These are phyloP conservation scores for Coffea humblotiana DNA, from an alignment of 305 asterid genomes.

Conservation along the genomic window DNA sequence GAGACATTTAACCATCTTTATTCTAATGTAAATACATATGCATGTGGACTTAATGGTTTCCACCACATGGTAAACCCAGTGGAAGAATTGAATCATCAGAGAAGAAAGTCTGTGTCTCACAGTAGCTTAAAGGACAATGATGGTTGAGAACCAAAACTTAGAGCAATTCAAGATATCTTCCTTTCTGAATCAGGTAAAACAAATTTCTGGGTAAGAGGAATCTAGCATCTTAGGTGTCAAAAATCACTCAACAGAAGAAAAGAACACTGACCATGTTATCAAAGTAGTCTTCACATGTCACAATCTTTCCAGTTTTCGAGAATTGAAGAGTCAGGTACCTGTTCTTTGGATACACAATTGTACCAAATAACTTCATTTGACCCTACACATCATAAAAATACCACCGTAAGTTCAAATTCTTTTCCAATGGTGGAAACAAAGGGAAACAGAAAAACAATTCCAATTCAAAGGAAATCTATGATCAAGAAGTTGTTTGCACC, in stretches of 20 bases:
- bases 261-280: slow-evolving; percentile 67
- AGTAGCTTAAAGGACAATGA: not conserved
- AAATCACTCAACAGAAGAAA: not conserved
- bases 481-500: not conserved
- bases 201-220: not conserved
- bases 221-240: not conserved
- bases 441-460: not conserved
- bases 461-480: not conserved
- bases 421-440: not conserved
- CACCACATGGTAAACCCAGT: not conserved
- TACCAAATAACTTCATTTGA: slow-evolving; percentile 87
- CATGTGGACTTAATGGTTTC: not conserved
- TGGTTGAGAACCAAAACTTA: not conserved
- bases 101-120: not conserved
- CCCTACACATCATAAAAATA: slow-evolving; percentile 50
- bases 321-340: slow-evolving; percentile 80
- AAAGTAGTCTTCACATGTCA: slow-evolving; percentile 78
- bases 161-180: not conserved
- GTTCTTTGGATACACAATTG: slow-evolving; percentile 81
- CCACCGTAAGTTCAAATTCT: not conserved
- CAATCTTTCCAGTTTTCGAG: slow-evolving; percentile 82
- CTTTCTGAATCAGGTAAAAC: not conserved
- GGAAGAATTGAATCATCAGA: not conserved
- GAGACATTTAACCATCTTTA: not conserved
- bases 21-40: not conserved